Conservation (phyloP, 1,139 yeast species). For the Lodderomyces margitis region DNA sequence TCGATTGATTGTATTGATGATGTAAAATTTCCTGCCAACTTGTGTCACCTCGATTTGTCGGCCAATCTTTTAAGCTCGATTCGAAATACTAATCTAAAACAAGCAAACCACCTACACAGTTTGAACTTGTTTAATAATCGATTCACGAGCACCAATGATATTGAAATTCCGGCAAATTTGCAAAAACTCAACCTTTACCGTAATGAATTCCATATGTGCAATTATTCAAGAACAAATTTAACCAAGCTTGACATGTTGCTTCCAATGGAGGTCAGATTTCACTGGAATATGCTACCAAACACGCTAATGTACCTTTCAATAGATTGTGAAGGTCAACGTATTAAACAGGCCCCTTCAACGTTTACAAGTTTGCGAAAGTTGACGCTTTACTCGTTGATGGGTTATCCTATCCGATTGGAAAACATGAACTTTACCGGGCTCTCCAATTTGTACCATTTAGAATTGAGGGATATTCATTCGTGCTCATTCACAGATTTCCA, state of each 20-base stretch:
- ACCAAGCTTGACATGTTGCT: not conserved
- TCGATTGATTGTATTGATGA: constrained; percentile 8
- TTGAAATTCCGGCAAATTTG: not conserved
- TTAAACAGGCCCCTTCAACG: not conserved
- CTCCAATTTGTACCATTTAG: not conserved
- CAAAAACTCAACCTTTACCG: not conserved
- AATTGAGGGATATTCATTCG: not conserved
- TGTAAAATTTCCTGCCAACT: constrained; percentile 9
- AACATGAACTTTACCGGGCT: not conserved
- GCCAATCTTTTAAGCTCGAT: constrained; percentile 9
- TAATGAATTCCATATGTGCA: not conserved
- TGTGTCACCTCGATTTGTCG: constrained; percentile 11
- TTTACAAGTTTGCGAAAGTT: not conserved
- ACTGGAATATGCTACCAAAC: not conserved
- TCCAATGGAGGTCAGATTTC: not conserved
- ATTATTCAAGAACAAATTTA: not conserved
- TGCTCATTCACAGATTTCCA: not conserved
- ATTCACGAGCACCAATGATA: not conserved
- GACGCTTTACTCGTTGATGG: not conserved
- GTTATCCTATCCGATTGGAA: not conserved
- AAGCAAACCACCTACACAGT: not conserved
- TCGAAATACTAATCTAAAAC: constrained; percentile 6
- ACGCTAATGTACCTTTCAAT: not conserved
- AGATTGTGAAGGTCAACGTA: not conserved
- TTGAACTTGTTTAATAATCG: not conserved